phyloP scores from a whole-genome alignment of 2,329 filamentous ascomycete species.

The Microdochium nivale region DNA sequence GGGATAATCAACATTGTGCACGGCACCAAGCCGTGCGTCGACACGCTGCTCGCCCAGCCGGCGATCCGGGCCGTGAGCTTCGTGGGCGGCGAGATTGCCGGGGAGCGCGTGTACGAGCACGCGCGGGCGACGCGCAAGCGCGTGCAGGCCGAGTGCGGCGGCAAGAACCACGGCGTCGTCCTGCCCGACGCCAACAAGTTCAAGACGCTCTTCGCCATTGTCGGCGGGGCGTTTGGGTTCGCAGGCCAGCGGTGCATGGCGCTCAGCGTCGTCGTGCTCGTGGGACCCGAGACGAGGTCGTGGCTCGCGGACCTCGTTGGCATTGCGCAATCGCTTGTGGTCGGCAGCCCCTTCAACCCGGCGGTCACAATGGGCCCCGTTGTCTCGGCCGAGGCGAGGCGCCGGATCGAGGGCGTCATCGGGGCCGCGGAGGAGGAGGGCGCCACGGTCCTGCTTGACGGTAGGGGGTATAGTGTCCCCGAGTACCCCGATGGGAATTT shows the following conservation, averaged over 20 bases:
- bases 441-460: constrained; percentile 74
- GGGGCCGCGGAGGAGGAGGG: constrained; percentile 71
- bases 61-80: constrained; percentile 82
- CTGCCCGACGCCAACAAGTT: constrained; percentile 87
- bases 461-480: constrained; percentile 52
- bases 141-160: constrained; percentile 78
- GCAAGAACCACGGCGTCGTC: constrained; percentile 82
- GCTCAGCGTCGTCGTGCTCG: constrained; percentile 74
- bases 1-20: constrained; percentile 73
- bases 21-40: constrained; percentile 68
- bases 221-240: constrained; percentile 77
- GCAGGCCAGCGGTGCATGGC: constrained; percentile 85
- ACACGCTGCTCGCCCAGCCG: constrained; percentile 80
- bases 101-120: constrained; percentile 75
- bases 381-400: constrained; percentile 70
- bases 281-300: constrained; percentile 68
- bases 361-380: constrained; percentile 75
- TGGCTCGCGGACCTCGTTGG: constrained; percentile 75
- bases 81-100: constrained; percentile 79
- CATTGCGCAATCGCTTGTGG: constrained; percentile 61
- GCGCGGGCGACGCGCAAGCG: constrained; percentile 81
- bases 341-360: constrained; percentile 74
- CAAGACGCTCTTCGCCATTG: constrained; percentile 75
- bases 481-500: constrained; percentile 85
- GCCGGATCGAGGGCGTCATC: constrained; percentile 69